Evolutionary conservation across 2,329 filamentous ascomycete genomes (phyloP), one percentile per base, ranked within the genome.

Genomic region (Hortaea sp.): DNA sequence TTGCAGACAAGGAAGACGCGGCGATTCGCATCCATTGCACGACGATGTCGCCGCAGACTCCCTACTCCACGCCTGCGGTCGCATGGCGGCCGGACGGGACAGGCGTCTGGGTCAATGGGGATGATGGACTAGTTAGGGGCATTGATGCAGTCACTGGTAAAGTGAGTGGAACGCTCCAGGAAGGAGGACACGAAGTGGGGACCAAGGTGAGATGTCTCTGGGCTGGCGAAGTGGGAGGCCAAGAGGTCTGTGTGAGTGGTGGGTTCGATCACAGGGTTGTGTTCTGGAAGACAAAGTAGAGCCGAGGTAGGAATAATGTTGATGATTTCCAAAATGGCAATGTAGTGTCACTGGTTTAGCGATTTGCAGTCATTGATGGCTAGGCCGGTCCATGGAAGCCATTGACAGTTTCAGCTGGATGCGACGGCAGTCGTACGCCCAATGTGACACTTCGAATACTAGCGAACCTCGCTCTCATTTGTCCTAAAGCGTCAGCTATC

Each of bases 91-190:
- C 78, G 1, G 72, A 80, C 57, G 78, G 77, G 1, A 74, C 69
- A 38, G 79, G 79, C 0, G 64, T 83, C 0, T 83, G 76, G 71
- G 77, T 82, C 9, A 82, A 79, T 63, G 76, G 77, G 3, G 79
- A 83, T 54, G 80, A 83, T 58, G 79, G 80, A 0, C 66, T 76
- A 6, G 68, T 83, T 29, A 67, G 79, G 41, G 79, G 79, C 1
- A 65, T 83, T 5, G 79, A 82, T 58, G 67, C 70, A 3, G 72
- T 63, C 46, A 79, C 71, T 1, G 79, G 79, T 5, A 82, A 78
- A 59, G 63, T 81, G 2, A 61, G 75, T 28, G 63, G 65, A 20
- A 68, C 63, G 31, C 59, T 83, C 45, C 60, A 63, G 42, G 20
- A 20, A 20, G 20, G 20, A 20, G 76, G 71, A 2, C 78, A 81